Percentiles rank a stretch among this genome's conserved stretches.
Evolutionary conservation across 331 rosid species (phyloP).

Genomic region (Rhamnella rubrinervis): DNA sequence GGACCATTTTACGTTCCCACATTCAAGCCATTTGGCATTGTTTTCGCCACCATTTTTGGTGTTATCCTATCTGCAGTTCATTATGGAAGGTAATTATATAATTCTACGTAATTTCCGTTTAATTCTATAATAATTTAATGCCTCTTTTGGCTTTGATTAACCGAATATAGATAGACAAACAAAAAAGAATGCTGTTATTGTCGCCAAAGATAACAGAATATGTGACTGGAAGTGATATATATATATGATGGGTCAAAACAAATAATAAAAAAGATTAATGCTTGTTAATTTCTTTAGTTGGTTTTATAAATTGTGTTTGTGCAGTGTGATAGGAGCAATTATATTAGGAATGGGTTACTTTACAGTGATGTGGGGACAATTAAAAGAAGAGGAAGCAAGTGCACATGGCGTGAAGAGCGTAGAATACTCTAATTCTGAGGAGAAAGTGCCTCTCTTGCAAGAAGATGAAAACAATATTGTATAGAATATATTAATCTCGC

Average conservation of each 20-base stretch:
- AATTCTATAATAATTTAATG: no score
- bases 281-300: no score
- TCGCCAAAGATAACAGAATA: no score
- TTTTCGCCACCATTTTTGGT: conserved; percentile 48
- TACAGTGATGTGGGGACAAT: conserved; percentile 52
- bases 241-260: no score
- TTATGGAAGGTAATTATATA: conserved; percentile 44
- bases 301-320: not conserved
- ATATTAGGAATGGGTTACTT: conserved; percentile 62
- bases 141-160: no score
- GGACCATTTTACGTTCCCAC: conserved; percentile 41
- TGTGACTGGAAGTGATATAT: no score
- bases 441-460: conserved; percentile 61
- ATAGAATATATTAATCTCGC: not conserved
- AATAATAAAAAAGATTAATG: no score
- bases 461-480: conserved; percentile 44
- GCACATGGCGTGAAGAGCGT: conserved; percentile 19
- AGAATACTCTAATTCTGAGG: conserved; percentile 27
- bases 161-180: no score
- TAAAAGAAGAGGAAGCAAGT: conserved; percentile 49
- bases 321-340: conserved; percentile 70
- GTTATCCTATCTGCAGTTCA: conserved; percentile 36
- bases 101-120: not conserved
- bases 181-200: no score
- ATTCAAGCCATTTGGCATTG: conserved; percentile 48